Evolutionary conservation across 305 asterid genomes (phyloP).

Genomic region (Petunia hybrid): DNA sequence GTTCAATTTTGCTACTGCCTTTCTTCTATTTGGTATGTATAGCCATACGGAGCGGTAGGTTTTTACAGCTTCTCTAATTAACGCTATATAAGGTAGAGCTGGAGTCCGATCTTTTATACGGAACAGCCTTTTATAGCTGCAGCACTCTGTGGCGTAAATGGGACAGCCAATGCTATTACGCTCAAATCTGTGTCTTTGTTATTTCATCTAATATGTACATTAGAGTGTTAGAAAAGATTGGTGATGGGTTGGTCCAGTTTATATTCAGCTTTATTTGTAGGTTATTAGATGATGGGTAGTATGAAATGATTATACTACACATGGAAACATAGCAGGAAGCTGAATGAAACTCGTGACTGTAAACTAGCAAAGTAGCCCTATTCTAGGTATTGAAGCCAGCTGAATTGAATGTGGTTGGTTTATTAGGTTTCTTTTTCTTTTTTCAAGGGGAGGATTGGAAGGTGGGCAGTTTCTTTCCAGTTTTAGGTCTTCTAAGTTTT

Average conservation of each 20-base stretch:
- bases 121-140: conserved; percentile 53
- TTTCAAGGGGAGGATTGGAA: background rate
- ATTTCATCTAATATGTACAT: conserved; percentile 16
- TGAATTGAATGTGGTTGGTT: background rate
- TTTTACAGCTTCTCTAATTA: conserved; percentile 37
- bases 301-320: background rate
- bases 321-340: background rate
- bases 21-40: conserved; percentile 46
- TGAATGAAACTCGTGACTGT: conserved; percentile 7
- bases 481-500: background rate
- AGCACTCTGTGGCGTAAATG: conserved; percentile 31
- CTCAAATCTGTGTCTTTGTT: conserved; percentile 4
- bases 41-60: conserved; percentile 45
- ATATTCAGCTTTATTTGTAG: conserved; percentile 14
- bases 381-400: background rate
- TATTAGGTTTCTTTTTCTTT: background rate
- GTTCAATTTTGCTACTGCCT: conserved; percentile 43
- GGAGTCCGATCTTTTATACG: conserved; percentile 69
- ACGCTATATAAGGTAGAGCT: conserved; percentile 47
- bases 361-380: background rate
- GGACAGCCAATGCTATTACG: background rate
- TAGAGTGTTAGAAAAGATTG: conserved; percentile 21
- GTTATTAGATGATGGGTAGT: background rate
- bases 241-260: conserved; percentile 22
- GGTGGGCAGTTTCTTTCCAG: background rate